Evolutionary conservation across 1,139 yeast species (phyloP).

Genomic region (Sugiyamaella sp.): DNA sequence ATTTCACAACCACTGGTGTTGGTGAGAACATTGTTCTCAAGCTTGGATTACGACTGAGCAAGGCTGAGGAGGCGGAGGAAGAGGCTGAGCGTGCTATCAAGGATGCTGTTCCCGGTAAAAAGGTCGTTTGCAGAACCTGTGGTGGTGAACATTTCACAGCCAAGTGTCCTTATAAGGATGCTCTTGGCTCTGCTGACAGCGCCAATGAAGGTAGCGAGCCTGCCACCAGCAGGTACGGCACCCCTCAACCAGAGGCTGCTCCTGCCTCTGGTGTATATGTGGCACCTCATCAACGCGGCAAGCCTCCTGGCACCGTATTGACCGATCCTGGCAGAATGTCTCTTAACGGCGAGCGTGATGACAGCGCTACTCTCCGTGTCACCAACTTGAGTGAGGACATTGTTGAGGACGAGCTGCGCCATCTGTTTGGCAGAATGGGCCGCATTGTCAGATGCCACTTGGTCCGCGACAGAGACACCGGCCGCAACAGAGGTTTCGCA

Average conservation of each 20-base stretch:
- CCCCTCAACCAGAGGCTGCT: constrained; percentile 43
- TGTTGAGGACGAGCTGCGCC: constrained; percentile 79
- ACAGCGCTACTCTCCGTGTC: constrained; percentile 83
- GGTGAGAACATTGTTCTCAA: constrained; percentile 69
- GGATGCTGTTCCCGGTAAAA: constrained; percentile 53
- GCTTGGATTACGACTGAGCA: constrained; percentile 38
- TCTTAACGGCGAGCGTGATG: constrained; percentile 65
- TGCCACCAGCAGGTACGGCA: constrained; percentile 42
- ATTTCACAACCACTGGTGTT: constrained; percentile 79
- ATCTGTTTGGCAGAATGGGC: constrained; percentile 70
- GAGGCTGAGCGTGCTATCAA: constrained; percentile 74
- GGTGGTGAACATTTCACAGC: constrained; percentile 92
- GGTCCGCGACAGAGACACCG: constrained; percentile 91
- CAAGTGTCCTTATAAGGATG: constrained; percentile 95
- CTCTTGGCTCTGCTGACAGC: constrained; percentile 61
- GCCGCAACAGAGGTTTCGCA: constrained; percentile 96
- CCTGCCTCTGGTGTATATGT: constrained; percentile 54
- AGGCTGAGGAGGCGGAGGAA: constrained; percentile 40
- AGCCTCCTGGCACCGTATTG: constrained; percentile 47
- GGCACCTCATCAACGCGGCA: constrained; percentile 77
- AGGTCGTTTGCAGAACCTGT: constrained; percentile 84
- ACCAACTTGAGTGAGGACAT: constrained; percentile 89
- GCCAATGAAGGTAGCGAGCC: constrained; percentile 47
- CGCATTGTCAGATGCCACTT: constrained; percentile 75
- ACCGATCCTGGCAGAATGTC: constrained; percentile 38